phyloP scores from a whole-genome alignment of 2,329 filamentous ascomycete species.

The Nannizzia gypsea region DNA sequence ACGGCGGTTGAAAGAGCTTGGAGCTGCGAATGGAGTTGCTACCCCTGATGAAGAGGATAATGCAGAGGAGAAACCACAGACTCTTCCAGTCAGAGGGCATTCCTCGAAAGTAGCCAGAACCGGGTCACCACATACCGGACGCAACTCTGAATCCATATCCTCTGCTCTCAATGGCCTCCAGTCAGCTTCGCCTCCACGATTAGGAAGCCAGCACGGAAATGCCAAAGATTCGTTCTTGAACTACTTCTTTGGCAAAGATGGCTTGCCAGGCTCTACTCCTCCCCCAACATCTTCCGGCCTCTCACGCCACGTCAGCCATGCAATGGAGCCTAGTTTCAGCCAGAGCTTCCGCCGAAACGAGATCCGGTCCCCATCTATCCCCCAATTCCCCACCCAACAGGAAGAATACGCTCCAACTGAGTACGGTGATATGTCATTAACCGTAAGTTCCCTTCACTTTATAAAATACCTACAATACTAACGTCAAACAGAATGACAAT shows the following conservation, averaged over 20 bases:
- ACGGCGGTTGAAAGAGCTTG: constrained; percentile 70
- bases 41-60: constrained; percentile 52
- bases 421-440: constrained; percentile 28
- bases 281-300: constrained; percentile 23
- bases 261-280: constrained; percentile 42
- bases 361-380: constrained; percentile 31
- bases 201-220: constrained; percentile 49
- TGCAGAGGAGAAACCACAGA: constrained; percentile 29
- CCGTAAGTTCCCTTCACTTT: constrained; percentile 35
- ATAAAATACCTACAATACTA: constrained; percentile 16
- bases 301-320: constrained; percentile 63
- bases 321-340: constrained; percentile 66
- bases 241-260: constrained; percentile 98
- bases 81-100: constrained; percentile 49
- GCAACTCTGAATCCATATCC: constrained; percentile 51
- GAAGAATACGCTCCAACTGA: constrained; percentile 32
- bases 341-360: constrained; percentile 68
- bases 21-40: constrained; percentile 60
- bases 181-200: constrained; percentile 50
- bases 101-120: constrained; percentile 55
- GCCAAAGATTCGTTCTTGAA: constrained; percentile 87
- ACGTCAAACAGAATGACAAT: constrained; percentile 23
- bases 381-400: constrained; percentile 34
- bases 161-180: constrained; percentile 53
- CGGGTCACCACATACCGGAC: constrained; percentile 66